Conservation (phyloP, 257 asterid species). For the Solanum ahanhuiri region DNA sequence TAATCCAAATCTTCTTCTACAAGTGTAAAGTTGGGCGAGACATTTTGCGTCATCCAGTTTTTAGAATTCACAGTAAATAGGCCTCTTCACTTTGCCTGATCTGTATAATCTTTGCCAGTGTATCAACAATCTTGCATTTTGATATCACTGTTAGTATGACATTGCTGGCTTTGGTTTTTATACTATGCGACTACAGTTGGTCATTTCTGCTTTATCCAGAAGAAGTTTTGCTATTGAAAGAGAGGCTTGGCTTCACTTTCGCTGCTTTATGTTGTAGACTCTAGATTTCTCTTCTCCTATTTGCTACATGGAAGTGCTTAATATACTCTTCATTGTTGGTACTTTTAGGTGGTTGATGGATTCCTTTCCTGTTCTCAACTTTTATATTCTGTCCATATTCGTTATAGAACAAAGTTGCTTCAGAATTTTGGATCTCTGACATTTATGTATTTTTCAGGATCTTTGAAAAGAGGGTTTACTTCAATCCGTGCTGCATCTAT, state of each 20-base stretch:
- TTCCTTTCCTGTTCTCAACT: neutral
- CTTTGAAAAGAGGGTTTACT: constrained; percentile 38
- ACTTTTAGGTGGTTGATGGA: neutral
- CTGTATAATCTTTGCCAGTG: neutral
- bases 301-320: neutral
- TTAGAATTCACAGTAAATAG: neutral
- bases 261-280: neutral
- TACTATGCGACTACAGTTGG: neutral
- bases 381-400: neutral
- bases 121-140: neutral
- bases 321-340: neutral
- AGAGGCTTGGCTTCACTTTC: neutral
- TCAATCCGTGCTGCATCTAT: constrained; percentile 60
- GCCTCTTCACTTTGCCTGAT: neutral
- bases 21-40: neutral
- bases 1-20: neutral
- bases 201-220: neutral
- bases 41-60: neutral
- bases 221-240: neutral
- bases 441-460: constrained; percentile 32
- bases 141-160: neutral
- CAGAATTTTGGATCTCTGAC: neutral
- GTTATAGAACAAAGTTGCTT: neutral
- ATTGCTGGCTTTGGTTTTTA: neutral
- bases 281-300: neutral